Base-by-base conservation (phyloP, 169 alveolate species). In the Eimeria sp. region DNA sequence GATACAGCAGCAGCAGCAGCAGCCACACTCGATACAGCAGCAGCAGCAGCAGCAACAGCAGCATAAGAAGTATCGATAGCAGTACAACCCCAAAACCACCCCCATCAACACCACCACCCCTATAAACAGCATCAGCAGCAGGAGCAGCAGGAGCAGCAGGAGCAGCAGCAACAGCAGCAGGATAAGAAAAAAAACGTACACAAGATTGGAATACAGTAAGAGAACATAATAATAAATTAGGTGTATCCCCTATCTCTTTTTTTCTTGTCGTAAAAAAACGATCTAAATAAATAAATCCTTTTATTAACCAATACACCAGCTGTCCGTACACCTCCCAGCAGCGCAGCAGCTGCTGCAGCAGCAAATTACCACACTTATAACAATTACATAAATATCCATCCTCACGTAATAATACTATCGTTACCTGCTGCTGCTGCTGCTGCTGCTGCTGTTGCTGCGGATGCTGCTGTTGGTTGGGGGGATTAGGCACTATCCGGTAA, bases 321-420 rank as follows among this genome's bases (percentile, higher is more conserved):
- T 83, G 58, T 57, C 92, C 92, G 57, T 83, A 83, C 78, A 83
- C 92, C 75, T 57, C 76, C 92, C 92, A 83, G 92, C 92, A 83
- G 76, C 92, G 92, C 78, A 83, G 92, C 78, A 83, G 75, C 78
- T 27, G 92, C 92, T 58, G 92, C 92, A 83, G 92, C 92, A 83
- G 92, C 92, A 57, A 83, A 83, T 57, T 58, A 18, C 92, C 92
- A 57, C 92, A 83, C 1, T 5, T 18, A 58, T 40, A 27, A 76
- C 92, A 83, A 76, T 78, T 57, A 47, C 78, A 83, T 40, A 83
- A 34, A 75, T 57, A 3, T 25, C 76, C 58, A 45, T 83, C 92
- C 11, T 58, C 92, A 16, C 90, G 90, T 40, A 49, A 25, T 16
- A 13, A 47, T 34, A 34, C 0, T 34, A 34, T 34, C 2, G 40